Evolutionary conservation across 1,139 yeast species (phyloP), one percentile per base, ranked within the genome.

Genomic region (Yamadazyma aaseri): DNA sequence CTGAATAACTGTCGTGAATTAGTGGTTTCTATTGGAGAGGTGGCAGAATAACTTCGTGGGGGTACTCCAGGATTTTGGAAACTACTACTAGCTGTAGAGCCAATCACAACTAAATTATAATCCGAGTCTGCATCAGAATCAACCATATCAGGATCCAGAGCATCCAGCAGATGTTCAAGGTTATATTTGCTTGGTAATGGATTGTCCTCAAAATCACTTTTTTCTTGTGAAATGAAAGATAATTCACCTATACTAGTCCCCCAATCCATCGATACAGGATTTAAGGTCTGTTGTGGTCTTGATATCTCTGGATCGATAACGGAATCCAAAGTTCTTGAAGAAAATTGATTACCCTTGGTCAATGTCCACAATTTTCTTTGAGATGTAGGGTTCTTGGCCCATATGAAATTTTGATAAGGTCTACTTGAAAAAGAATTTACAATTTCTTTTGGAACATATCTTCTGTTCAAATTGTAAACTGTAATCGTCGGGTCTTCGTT

Each of bases 401-500:
- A 70, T 3, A 67, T 55, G 41, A 70, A 70, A 45, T 69, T 70
- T 35, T 63, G 72, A 34, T 67, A 58, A 1, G 71, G 66, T 32
- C 67, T 67, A 27, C 65, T 63, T 2, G 77, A 74, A 25, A 71
- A 65, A 16, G 74, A 67, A 67, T 76, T 79, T 23, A 86, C 63
- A 3, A 81, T 71, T 49, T 82, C 79, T 33, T 74, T 71, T 0
- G 98, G 96, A 10, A 90, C 75, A 51, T 74, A 82, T 45, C 81
- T 86, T 40, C 97, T 65, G 28, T 73, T 71, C 31, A 90, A 65
- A 33, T 81, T 80, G 76, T 87, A 92, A 2, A 87, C 71, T 26
- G 84, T 79, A 5, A 87, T 72, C 13, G 80, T 73, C 8, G 86
- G 75, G 50, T 86, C 96, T 47, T 84, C 90, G 38, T 82, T 83